Evolutionary conservation across 192 early-diverging fungal genomes (phyloP), one percentile per base, ranked within the genome.

Genomic region (Backusella morwellensis): DNA sequence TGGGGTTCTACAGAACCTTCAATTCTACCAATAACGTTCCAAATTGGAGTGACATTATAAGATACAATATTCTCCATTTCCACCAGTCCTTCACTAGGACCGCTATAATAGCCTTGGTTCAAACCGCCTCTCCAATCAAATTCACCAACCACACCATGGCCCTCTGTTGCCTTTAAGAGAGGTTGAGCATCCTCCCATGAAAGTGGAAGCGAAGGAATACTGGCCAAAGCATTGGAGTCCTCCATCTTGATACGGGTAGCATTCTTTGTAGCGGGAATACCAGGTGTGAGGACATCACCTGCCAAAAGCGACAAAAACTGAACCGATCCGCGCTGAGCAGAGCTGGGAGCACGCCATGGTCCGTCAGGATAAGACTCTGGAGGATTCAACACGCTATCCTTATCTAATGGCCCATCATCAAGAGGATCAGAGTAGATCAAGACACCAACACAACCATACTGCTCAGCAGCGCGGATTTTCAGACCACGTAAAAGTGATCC

Each of bases 261-360:
- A 78, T 88, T 76, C 44, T 82, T 75, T 12, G 81, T 87, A 3
- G 91, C 76, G 9, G 91, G 77, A 42, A 85, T 81, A 21, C 89
- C 89, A 0, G 91, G 91, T 9, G 91, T 92, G n/a, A 91, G 77
- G n/a, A 90, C 88, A 71, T 92, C 91, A 26, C 91, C 91, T 0
- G 88, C 84, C 34, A 88, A 86, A 12, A 87, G 36, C 17, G 80
- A 75, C 2, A 87, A 50, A n/a, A 83, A 87, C 76, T 84, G 82
- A 2, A 89, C 90, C 0, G 86, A 85, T 23, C 90, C 91, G 12
- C 91, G 84, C 72, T 90, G 89, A 29, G 91, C 80, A 14, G 88
- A 90, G 6, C 85, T 84, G 15, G 82, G 77, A 11, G 90, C 83
- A 11, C 91, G 84, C 88, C 79, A 80, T 41, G 79, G 79, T 12